phyloP scores from a whole-genome alignment of 2,329 filamentous ascomycete species.

The Tolypocladium nubicola region DNA sequence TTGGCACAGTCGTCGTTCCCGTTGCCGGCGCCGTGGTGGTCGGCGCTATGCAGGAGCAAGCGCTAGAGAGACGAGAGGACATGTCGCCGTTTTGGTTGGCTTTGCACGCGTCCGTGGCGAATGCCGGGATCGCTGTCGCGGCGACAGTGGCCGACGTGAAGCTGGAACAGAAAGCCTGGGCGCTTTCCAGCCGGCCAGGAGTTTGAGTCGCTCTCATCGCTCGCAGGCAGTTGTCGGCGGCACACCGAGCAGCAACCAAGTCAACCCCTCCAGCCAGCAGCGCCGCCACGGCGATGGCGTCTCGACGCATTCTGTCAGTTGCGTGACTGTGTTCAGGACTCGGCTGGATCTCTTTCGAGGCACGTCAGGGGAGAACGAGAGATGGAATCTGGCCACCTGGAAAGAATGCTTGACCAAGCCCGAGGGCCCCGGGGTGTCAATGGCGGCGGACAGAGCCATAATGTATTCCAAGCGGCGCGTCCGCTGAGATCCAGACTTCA shows the following conservation, averaged over 20 bases:
- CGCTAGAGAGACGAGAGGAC: slow-evolving; percentile 10
- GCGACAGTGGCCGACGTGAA: slow-evolving; percentile 9
- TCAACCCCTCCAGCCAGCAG: slow-evolving; percentile 1
- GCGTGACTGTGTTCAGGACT: not conserved
- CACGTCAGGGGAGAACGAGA: not conserved
- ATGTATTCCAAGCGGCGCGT: not conserved
- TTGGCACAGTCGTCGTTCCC: slow-evolving; percentile 2
- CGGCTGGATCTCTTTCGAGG: no score
- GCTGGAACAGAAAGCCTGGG: slow-evolving; percentile 20
- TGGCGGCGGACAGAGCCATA: not conserved
- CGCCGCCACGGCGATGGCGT: slow-evolving; percentile 2
- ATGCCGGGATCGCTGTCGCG: slow-evolving; percentile 9
- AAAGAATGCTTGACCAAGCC: not conserved
- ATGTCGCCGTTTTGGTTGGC: slow-evolving; percentile 9
- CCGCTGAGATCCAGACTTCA: not conserved
- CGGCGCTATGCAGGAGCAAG: slow-evolving; percentile 12
- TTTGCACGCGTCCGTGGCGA: slow-evolving; percentile 10
- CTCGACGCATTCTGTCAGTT: not conserved
- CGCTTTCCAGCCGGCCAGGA: slow-evolving; percentile 19
- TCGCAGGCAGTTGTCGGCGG: slow-evolving; percentile 26
- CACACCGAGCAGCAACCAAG: slow-evolving; percentile 11
- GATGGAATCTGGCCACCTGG: not conserved
- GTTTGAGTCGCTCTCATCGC: slow-evolving; percentile 22
- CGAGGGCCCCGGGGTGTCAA: not conserved
- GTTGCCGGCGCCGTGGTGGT: slow-evolving; percentile 1